Evolutionary conservation across 2,329 filamentous ascomycete species (phyloP).

Genomic region (Penicillium sp.): DNA sequence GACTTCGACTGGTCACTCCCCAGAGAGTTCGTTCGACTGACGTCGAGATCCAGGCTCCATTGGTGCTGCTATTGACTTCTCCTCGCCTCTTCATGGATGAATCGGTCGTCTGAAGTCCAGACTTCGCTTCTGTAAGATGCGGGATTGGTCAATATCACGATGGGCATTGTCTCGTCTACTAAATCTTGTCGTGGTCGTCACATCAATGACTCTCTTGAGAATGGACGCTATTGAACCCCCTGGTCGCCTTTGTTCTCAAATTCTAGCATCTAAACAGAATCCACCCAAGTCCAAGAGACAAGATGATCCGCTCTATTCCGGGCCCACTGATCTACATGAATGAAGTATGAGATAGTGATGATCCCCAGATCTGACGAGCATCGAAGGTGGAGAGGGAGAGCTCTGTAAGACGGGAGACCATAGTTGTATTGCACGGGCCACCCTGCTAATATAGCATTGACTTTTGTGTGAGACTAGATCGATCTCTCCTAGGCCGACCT

Average conservation of each 20-base stretch:
- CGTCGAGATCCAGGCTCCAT: slow-evolving; percentile 10
- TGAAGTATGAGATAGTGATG: neutral
- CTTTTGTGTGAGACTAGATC: neutral
- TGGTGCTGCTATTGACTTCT: slow-evolving; percentile 15
- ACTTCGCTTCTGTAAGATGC: neutral
- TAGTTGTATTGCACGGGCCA: neutral
- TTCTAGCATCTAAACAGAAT: neutral
- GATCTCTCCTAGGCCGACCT: neutral
- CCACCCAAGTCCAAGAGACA: neutral
- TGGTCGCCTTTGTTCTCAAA: neutral
- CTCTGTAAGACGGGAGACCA: too few species aligned
- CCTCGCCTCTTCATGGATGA: neutral
- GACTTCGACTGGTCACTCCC: slow-evolving; percentile 17
- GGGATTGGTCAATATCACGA: neutral
- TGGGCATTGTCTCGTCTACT: neutral
- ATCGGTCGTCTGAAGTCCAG: neutral
- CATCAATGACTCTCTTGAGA: neutral
- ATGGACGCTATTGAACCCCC: too few species aligned
- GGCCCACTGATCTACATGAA: slow-evolving; percentile 6
- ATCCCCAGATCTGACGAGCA: neutral
- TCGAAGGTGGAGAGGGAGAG: neutral
- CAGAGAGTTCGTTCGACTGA: slow-evolving; percentile 15
- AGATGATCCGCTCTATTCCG: neutral
- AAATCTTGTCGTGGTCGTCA: neutral
- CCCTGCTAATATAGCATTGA: neutral